Percentiles rank a stretch among this genome's conserved stretches.
Evolutionary conservation across 805 yeast species (phyloP).

Genomic region (Barnettozyma pratensis): DNA sequence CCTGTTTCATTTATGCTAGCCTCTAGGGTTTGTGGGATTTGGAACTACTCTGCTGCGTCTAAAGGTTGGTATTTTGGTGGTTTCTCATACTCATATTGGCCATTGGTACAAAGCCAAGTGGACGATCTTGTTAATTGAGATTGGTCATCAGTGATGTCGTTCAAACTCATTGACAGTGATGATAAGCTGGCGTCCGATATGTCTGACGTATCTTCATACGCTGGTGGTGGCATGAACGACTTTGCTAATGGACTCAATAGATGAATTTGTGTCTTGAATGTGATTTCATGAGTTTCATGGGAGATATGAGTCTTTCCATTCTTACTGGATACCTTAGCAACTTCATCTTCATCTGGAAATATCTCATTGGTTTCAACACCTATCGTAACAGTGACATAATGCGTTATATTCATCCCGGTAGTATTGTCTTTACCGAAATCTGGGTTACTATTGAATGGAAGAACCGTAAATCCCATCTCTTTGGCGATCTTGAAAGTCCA

Average conservation of each 20-base stretch:
- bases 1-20: no score
- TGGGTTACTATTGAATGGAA: constrained; percentile 16
- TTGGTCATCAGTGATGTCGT: not conserved
- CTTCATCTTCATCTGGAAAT: no score
- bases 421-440: not conserved
- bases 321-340: not conserved
- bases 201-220: constrained; percentile 1
- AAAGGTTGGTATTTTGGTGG: constrained; percentile 13
- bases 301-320: not conserved
- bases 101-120: constrained; percentile 20
- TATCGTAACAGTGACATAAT: constrained; percentile 9
- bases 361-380: constrained; percentile 5
- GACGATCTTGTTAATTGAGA: constrained; percentile 6
- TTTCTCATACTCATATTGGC: constrained; percentile 13
- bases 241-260: constrained; percentile 7
- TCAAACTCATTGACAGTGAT: not conserved
- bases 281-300: constrained; percentile 5
- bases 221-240: constrained; percentile 11
- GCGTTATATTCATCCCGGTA: constrained; percentile 10
- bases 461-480: constrained; percentile 5
- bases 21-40: no score
- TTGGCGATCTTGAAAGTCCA: constrained; percentile 11
- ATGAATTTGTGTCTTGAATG: constrained; percentile 14
- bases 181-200: not conserved
- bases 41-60: no score